Percentiles rank a stretch among this genome's conserved stretches.
Evolutionary conservation across 495 filamentous ascomycete genomes (phyloP).

Genomic region (Penicillium macrosclerotiorum): DNA sequence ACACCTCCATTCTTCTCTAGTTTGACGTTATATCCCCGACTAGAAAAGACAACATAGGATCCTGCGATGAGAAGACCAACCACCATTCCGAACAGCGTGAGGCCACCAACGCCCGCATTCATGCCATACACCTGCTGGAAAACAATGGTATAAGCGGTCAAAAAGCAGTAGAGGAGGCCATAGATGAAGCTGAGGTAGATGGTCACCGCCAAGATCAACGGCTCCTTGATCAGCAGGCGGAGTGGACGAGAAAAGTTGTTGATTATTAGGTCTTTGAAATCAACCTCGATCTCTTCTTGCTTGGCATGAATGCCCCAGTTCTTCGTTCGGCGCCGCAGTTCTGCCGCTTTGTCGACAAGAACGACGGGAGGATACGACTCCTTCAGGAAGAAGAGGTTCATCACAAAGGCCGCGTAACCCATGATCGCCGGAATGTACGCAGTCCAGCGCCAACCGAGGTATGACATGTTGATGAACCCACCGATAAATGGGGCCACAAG

Average conservation of each 20-base stretch:
- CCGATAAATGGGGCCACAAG: constrained; percentile 82
- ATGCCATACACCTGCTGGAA: constrained; percentile 40
- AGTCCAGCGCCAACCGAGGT: constrained; percentile 85
- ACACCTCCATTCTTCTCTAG: constrained; percentile 69
- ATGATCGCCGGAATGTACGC: constrained; percentile 73
- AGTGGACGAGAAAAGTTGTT: constrained; percentile 36
- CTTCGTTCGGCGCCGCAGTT: constrained; percentile 76
- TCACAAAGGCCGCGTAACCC: constrained; percentile 67
- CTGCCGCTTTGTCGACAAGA: constrained; percentile 70
- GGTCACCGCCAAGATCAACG: constrained; percentile 28
- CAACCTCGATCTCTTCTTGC: constrained; percentile 89
- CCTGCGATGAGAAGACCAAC: constrained; percentile 40
- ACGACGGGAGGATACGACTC: constrained; percentile 88
- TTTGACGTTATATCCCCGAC: constrained; percentile 50
- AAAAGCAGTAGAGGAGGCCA: constrained; percentile 44
- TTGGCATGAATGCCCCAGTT: constrained; percentile 96
- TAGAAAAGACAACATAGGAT: constrained; percentile 25
- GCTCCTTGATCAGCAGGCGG: constrained; percentile 26
- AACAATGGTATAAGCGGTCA: constrained; percentile 44
- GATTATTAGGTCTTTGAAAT: constrained; percentile 59
- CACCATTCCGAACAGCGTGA: constrained; percentile 45
- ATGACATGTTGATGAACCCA: constrained; percentile 59
- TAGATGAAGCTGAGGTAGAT: constrained; percentile 40
- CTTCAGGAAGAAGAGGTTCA: constrained; percentile 71
- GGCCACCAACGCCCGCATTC: constrained; percentile 36